Conservation (phyloP, 495 filamentous ascomycete genomes). For the Hypoxylon lienhwacheense region DNA sequence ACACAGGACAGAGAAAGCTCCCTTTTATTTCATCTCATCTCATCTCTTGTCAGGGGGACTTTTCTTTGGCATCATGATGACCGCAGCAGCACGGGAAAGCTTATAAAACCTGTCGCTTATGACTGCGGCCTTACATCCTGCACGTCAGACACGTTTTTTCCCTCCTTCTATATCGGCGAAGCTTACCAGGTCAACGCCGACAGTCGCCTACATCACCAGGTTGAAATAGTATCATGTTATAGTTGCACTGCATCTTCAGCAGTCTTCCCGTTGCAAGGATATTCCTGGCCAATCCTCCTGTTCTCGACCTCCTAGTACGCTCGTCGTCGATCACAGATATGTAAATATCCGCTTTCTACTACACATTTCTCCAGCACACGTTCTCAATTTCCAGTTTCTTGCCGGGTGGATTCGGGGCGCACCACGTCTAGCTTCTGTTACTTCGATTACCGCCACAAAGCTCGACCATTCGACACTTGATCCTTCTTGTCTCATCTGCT, state of each 20-base stretch:
- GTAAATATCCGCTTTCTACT: conserved; percentile 33
- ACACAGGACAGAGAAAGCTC: too few relatives aligned
- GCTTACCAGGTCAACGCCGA: conserved; percentile 15
- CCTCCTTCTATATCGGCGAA: conserved; percentile 6
- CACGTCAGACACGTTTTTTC: conserved; percentile 24
- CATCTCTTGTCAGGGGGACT: conserved; percentile 3
- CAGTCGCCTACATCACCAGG: conserved; percentile 17
- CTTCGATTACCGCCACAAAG: conserved; percentile 14
- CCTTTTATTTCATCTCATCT: conserved; percentile 13
- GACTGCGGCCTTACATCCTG: conserved; percentile 22
- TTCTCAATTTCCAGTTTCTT: conserved; percentile 12
- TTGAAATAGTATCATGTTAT: conserved; percentile 27
- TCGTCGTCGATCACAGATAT: conserved; percentile 29
- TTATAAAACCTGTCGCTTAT: conserved; percentile 21
- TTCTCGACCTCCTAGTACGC: conserved; percentile 27
- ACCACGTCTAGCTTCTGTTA: conserved; percentile 7
- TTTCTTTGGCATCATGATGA: conserved; percentile 10
- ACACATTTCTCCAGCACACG: conserved; percentile 17
- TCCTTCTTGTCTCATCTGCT: conserved; percentile 24
- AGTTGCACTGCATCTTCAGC: conserved; percentile 30
- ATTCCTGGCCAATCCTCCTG: conserved; percentile 20
- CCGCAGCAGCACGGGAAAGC: conserved; percentile 8
- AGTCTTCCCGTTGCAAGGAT: conserved; percentile 24
- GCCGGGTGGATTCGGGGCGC: conserved; percentile 31
- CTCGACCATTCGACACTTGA: conserved; percentile 21